A percentile compares a stretch with the other conserved stretches of the same genome.
phyloP scores from a whole-genome alignment of 345 rosid species.

The Linum tenue region DNA sequence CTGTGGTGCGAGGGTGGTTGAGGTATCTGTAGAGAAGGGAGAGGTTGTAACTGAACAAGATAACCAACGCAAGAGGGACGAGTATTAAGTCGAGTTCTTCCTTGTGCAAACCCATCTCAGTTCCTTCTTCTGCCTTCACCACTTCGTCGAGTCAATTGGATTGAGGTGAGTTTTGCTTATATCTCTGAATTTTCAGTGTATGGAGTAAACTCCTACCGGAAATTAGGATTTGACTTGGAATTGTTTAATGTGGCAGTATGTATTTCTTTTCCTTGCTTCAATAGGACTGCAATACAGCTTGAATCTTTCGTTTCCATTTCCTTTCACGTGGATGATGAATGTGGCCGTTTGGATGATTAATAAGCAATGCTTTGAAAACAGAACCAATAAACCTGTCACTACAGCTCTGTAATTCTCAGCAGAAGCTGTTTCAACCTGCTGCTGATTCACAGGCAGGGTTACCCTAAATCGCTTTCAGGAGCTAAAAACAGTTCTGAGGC shows the following conservation, averaged over 20 bases:
- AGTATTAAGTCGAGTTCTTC: constrained; percentile 57
- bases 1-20: constrained; percentile 49
- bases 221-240: neutral
- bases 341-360: neutral
- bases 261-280: constrained; percentile 11
- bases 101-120: constrained; percentile 38
- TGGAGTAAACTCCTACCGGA: neutral
- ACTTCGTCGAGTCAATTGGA: neutral
- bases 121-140: constrained; percentile 2
- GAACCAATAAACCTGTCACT: neutral
- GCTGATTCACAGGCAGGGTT: too few species aligned
- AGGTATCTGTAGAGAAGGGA: constrained; percentile 50
- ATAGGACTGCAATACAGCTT: constrained; percentile 12
- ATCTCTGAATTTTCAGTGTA: neutral
- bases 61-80: constrained; percentile 50
- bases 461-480: too few species aligned
- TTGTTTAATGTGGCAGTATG: neutral
- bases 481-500: neutral
- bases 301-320: neutral
- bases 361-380: neutral
- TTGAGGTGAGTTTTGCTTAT: neutral
- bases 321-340: neutral
- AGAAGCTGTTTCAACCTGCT: neutral
- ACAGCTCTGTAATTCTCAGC: neutral
- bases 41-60: constrained; percentile 56